Evolutionary conservation across 2,329 filamentous ascomycete species (phyloP), one percentile per base, ranked within the genome.

Genomic region (Curvularia sp.): DNA sequence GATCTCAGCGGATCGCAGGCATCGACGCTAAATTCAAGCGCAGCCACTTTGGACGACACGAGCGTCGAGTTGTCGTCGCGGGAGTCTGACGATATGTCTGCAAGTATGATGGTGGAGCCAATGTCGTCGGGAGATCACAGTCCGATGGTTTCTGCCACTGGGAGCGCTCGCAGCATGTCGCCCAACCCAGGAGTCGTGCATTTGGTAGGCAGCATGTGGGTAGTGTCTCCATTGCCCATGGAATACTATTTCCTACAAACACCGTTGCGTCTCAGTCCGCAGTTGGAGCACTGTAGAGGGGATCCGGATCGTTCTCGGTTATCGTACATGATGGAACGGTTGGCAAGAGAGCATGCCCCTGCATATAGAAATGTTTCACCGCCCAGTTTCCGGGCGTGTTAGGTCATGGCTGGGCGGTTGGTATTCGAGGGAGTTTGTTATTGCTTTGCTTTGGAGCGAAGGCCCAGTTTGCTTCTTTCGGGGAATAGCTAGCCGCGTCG

Each of bases 221-320:
- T 39, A 18, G 48, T 32, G 1, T 50, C 48, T 41, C 36, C 30
- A 10, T 27, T 59, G 25, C 57, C 62, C 4, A 45, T 46, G 6
- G 59, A 55, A 10, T 72, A 75, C 53, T 56, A 68, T 43, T 74
- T 75, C 32, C 45, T 64, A 3, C 63, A 45, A 13, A 66, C 39
- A 8, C 74, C 73, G 2, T 63, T 76, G 30, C 65, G 71, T 8
- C 57, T 76, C 13, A 75, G 68, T 21, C 64, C 69, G n/a, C 67
- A 75, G 57, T 63, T 60, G 23, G 66, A 69, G 28, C 66, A 71
- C 42, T 73, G 70, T 50, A 69, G 72, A 34, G 72, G 73, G 10
- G 43, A 69, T 8, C 57, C 69, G n/a, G 71, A 73, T 49, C 63
- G 63, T 25, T 30, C 47, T 30, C 41, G 28, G 49, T 46, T 58